Percentiles rank a stretch among this genome's conserved stretches.
These are phyloP conservation scores for Chlorella sp. DNA, from an alignment of 139 green algal species.

Conservation along the genomic window DNA sequence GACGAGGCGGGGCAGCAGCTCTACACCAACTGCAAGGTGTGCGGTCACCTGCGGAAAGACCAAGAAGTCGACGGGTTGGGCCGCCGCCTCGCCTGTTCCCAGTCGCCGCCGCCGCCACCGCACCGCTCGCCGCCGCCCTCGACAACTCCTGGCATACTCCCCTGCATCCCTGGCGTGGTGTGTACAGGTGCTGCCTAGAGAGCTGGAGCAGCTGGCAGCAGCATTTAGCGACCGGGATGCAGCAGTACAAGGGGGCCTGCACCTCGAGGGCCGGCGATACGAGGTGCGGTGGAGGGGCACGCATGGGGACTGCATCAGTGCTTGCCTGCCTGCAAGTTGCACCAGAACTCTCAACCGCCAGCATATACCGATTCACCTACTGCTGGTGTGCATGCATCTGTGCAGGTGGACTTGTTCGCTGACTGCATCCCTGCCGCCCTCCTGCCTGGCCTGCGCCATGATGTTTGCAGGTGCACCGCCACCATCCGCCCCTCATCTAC, in stretches of 20 bases:
- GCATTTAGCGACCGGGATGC: conserved; percentile 38
- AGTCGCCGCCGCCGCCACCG: neutral
- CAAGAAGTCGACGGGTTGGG: too few species aligned
- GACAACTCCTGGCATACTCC: too few species aligned
- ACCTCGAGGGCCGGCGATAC: conserved; percentile 45
- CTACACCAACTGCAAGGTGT: conserved; percentile 25
- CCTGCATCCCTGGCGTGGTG: too few species aligned
- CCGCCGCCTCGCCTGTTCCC: neutral
- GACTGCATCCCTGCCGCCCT: too few species aligned
- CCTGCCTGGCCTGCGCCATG: too few species aligned
- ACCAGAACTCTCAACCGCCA: too few species aligned
- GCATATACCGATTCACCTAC: too few species aligned
- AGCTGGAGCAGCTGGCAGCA: conserved; percentile 29
- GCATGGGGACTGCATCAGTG: too few species aligned
- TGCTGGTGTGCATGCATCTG: too few species aligned
- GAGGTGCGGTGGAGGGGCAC: conserved; percentile 38
- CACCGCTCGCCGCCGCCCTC: too few species aligned
- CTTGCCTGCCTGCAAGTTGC: neutral
- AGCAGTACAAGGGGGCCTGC: conserved; percentile 45
- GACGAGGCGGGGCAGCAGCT: neutral
- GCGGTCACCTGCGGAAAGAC: neutral
- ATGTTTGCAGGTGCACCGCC: conserved; percentile 70
- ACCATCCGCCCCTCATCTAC: conserved; percentile 81
- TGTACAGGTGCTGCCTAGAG: conserved; percentile 1
- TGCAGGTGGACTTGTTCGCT: too few species aligned